Evolutionary conservation across 176 grass and related monocot species (phyloP), one percentile per base, ranked within the genome.

Genomic region (Chrysopogon serrulatus): DNA sequence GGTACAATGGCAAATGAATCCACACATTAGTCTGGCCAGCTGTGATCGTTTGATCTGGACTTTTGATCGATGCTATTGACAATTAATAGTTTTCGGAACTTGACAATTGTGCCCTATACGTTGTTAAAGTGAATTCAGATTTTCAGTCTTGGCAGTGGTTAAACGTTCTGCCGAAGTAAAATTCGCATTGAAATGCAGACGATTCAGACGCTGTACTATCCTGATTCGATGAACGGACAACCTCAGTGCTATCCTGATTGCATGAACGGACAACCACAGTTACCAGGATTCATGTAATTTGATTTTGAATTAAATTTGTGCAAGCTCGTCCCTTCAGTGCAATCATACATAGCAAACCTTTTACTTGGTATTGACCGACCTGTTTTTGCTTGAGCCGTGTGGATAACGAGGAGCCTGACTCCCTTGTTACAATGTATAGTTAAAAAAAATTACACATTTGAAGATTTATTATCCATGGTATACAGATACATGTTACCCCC

Each of bases 391-490:
- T 54, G 21, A 54, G 21, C 51, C 51, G 2, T n/a, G 21, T n/a
- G 53, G 53, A 56, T 56, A 21, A 56, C 7, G 49, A 36, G 35
- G 35, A 53, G 49, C 49, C 49, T 53, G 49, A 3, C 18, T 53
- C 49, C 48, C 18, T 6, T 18, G 44, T 48, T 2, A 45, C 34
- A 75, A 68, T 31, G 23, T 48, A n/a, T n/a, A 17, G 14, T 15
- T 23, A 28, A 19, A 53, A 66, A 15, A 9, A 34, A 53, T 21
- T 17, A 27, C 18, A 82, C 13, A 53, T 15, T 17, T 33, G 33
- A 78, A 64, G 47, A 79, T 49, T 1, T 47, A 37, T 28, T 31
- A 79, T 88, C 82, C 23, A 60, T 75, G 68, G 60, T 49, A 71
- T 33, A 72, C 32, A 8, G 12, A 54, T 63, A 28, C 44, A 68